Evolutionary conservation across 139 green algal species (phyloP), one percentile per base, ranked within the genome.

Genomic region (Auxenochlorella pyrenoidosa): DNA sequence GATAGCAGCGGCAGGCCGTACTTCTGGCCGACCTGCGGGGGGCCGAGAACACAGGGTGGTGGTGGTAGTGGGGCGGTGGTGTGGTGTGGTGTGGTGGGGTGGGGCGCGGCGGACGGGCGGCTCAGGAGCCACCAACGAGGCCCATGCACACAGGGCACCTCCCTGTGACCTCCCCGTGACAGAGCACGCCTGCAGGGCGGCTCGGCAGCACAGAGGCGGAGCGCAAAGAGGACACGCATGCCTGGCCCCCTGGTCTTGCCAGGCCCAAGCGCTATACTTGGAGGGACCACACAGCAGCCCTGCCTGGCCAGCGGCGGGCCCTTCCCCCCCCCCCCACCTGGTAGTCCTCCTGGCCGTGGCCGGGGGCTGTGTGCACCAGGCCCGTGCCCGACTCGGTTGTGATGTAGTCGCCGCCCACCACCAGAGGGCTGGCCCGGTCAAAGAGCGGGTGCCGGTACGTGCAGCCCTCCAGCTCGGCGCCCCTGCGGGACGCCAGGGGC

Each of bases 321-420:
- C n/a, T n/a, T n/a, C n/a, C n/a, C n/a, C n/a, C n/a, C n/a, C n/a
- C n/a, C n/a, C 87, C 19, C 38, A 94, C 94, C 94, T 91, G 88
- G 92, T 98, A 99, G 89, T 99, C 98, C 90, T 99, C 97, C 91
- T 97, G 94, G 12, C 97, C 97, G 89, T 99, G 97, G n/a, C 97
- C 97, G 0, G 98, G 97, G 40, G 94, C 96, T 41, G 96, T 98
- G 94, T 99, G 98, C 44, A 99, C 98, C 70, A 99, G 94, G 10
- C 98, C 98, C 41, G 97, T 99, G 73, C 98, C 98, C 28, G 89
- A 92, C 41, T 99, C 98, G 0, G 96, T 98, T 34, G 98, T 99
- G 95, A 99, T 99, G 94, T 99, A 99, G 78, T 99, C 98, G 1
- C 98, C 98, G 12, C 98, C 98, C 19, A 98, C 85, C 24, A 99